Conservation (phyloP, 345 rosid genomes). For the Cardiospermum halicacabum region DNA sequence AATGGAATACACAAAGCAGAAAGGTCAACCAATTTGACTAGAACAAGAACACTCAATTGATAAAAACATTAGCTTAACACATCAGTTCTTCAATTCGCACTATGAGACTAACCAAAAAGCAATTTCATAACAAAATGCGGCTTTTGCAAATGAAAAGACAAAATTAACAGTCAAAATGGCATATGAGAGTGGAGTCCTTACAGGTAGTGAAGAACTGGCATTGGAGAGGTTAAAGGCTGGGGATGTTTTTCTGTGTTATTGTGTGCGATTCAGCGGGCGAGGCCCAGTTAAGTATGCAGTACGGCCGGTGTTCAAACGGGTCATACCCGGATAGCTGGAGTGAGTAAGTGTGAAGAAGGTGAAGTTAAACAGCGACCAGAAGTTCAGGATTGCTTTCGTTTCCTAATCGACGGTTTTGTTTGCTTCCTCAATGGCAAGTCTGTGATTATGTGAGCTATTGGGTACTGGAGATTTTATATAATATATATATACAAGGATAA, state of each 20-base stretch:
- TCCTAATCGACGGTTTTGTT: not conserved
- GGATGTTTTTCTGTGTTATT: too few species aligned
- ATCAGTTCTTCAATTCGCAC: too few species aligned
- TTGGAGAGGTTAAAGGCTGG: not conserved
- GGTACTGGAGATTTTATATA: too few species aligned
- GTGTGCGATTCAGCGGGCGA: not conserved
- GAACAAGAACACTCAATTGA: not conserved
- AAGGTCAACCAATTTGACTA: conserved; percentile 8
- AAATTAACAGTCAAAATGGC: not conserved
- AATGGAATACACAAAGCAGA: not conserved
- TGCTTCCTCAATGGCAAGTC: too few species aligned
- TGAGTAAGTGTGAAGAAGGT: not conserved
- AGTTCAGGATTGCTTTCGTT: not conserved
- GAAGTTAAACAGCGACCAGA: not conserved
- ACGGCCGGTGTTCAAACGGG: not conserved
- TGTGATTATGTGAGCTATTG: too few species aligned
- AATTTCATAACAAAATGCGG: not conserved
- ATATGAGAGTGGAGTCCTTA: not conserved
- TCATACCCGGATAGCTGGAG: not conserved
- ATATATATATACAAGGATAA: too few species aligned
- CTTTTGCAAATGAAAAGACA: not conserved
- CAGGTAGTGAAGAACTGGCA: conserved; percentile 2
- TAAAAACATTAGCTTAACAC: not conserved
- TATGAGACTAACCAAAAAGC: not conserved
- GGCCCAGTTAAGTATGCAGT: not conserved